Conservation (phyloP, 139 green algal species). For the Chlamydomonas sp. region DNA sequence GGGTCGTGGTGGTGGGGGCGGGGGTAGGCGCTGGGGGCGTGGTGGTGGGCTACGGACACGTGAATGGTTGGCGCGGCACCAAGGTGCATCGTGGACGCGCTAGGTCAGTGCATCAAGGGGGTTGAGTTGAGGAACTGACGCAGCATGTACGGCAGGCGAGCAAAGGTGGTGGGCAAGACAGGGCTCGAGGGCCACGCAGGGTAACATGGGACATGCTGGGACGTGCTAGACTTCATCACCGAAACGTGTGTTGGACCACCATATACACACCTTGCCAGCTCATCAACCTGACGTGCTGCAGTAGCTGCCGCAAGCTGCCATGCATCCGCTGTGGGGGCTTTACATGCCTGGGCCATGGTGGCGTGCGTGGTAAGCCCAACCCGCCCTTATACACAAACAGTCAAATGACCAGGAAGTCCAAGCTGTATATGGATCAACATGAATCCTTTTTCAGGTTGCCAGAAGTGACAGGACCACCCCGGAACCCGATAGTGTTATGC, state of each 20-base stretch:
- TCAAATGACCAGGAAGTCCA: too few relatives aligned
- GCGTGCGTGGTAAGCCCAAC: background rate
- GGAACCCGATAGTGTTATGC: too few relatives aligned
- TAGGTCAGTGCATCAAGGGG: too few relatives aligned
- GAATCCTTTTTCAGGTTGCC: too few relatives aligned
- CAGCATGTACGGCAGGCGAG: too few relatives aligned
- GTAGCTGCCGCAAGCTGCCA: slow-evolving; percentile 16
- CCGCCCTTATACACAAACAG: background rate
- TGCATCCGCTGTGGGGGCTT: background rate
- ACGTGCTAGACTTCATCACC: too few relatives aligned
- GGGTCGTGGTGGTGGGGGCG: background rate
- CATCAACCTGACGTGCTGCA: background rate
- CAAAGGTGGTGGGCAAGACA: too few relatives aligned
- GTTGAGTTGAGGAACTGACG: too few relatives aligned
- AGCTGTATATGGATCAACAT: too few relatives aligned
- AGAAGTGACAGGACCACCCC: too few relatives aligned
- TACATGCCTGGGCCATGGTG: background rate
- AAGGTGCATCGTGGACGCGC: background rate
- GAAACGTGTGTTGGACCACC: background rate
- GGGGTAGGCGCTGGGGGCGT: background rate
- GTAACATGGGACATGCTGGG: too few relatives aligned
- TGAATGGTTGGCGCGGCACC: background rate
- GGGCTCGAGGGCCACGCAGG: too few relatives aligned
- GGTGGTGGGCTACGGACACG: background rate
- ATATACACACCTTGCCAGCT: background rate